These are phyloP conservation scores for Apiospora saccharicola DNA, from an alignment of 2,329 filamentous ascomycete genomes.

Conservation along the genomic window DNA sequence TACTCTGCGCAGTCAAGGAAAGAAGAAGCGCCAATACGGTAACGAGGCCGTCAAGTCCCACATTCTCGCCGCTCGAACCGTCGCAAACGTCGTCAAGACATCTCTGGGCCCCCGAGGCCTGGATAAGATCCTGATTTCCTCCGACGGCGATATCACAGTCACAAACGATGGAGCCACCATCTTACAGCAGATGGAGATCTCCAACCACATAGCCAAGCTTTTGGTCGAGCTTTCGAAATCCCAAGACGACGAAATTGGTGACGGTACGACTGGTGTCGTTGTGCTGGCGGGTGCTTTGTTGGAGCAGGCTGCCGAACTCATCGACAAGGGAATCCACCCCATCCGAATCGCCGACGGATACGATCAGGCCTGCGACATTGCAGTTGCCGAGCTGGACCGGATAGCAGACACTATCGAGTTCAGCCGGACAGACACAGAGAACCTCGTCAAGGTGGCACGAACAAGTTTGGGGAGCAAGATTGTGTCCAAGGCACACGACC, in stretches of 20 bases:
- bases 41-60: conserved; percentile 98
- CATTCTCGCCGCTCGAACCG: conserved; percentile 94
- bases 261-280: conserved; percentile 97
- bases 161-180: conserved; percentile 99
- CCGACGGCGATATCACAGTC: conserved; percentile 98
- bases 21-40: conserved; percentile 95
- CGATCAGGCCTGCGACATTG: conserved; percentile 96
- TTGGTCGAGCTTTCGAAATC: conserved; percentile 97
- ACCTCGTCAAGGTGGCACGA: conserved; percentile 92
- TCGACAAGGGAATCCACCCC: conserved; percentile 99
- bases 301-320: conserved; percentile 95
- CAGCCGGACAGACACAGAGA: conserved; percentile 77
- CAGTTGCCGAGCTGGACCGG: conserved; percentile 87
- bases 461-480: conserved; percentile 98
- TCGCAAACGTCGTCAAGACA: conserved; percentile 96
- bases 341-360: conserved; percentile 99
- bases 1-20: conserved; percentile 76
- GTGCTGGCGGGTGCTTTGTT: conserved; percentile 93
- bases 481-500: conserved; percentile 97
- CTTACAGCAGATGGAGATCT: conserved; percentile 97
- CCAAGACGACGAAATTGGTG: conserved; percentile 98
- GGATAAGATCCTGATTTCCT: conserved; percentile 98
- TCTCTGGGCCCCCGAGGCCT: conserved; percentile 94
- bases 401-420: conserved; percentile 95
- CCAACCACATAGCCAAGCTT: conserved; percentile 97